These are phyloP conservation scores for Aristolochia fimbriata DNA, from an alignment of 164 flowering plant species.

Conservation along the genomic window DNA sequence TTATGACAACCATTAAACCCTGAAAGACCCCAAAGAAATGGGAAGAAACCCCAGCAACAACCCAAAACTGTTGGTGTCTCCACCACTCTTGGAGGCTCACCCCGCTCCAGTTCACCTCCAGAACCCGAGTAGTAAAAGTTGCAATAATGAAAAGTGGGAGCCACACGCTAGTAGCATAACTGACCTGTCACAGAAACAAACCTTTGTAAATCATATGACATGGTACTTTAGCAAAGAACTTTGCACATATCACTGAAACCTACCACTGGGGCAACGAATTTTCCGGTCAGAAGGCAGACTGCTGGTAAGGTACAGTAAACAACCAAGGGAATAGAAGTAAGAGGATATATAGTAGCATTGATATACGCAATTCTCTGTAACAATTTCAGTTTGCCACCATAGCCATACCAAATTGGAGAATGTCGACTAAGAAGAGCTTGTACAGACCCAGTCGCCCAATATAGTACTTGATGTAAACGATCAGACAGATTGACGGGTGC, in stretches of 20 bases:
- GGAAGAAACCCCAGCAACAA: conserved; percentile 18
- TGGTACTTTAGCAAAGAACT: background rate
- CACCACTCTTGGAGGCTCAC: conserved; percentile 19
- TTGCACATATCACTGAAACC: background rate
- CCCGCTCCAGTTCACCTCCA: conserved; percentile 22
- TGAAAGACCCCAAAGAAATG: conserved; percentile 20
- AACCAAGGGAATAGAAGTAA: background rate
- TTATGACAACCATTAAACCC: background rate
- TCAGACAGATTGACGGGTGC: conserved; percentile 24
- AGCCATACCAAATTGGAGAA: conserved; percentile 28
- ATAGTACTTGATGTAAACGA: conserved; percentile 20
- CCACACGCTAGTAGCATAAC: conserved; percentile 13
- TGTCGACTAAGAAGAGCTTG: conserved; percentile 25
- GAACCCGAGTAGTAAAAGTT: conserved; percentile 5
- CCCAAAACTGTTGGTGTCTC: conserved; percentile 24
- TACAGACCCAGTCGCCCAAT: conserved; percentile 21
- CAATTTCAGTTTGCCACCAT: conserved; percentile 20
- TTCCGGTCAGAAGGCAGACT: conserved; percentile 6
- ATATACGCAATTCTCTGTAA: conserved; percentile 19
- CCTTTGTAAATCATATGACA: background rate
- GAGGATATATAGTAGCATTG: conserved; percentile 15
- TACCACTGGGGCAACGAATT: conserved; percentile 1
- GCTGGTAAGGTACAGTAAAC: conserved; percentile 2
- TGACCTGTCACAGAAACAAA: conserved; percentile 6
- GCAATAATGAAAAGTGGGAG: conserved; percentile 10